Conservation (phyloP, 2,329 filamentous ascomycete genomes). For the Pseudocercospora macadamiae region DNA sequence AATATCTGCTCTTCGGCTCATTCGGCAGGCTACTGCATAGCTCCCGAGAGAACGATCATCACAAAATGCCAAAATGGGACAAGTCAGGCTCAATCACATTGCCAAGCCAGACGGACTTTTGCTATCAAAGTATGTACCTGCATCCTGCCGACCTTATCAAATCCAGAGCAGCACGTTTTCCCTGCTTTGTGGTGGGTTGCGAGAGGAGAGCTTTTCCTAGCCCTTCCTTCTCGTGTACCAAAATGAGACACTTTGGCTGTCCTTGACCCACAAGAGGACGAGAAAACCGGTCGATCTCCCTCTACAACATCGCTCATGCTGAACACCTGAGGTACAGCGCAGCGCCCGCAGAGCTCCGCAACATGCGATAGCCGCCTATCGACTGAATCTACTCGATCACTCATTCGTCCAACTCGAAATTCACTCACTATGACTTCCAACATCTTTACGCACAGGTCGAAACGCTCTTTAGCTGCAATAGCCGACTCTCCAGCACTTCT, state of each 20-base stretch:
- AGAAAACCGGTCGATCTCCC: not conserved
- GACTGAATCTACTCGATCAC: not conserved
- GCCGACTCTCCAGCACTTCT: not conserved
- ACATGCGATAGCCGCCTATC: not conserved
- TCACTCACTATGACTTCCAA: not conserved
- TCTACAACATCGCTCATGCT: not conserved
- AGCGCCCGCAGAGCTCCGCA: not conserved
- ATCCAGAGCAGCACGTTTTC: not conserved
- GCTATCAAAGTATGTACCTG: slow-evolving; percentile 1
- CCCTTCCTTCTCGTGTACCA: not conserved
- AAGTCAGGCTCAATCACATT: not conserved
- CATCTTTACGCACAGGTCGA: not conserved
- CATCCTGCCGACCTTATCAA: not conserved
- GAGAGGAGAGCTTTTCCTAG: not conserved
- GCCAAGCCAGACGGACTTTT: slow-evolving; percentile 2
- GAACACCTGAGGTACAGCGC: not conserved
- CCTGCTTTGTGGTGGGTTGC: not conserved
- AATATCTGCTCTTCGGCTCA: too few relatives aligned
- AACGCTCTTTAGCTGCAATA: not conserved
- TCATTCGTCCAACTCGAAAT: not conserved
- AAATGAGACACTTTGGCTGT: not conserved
- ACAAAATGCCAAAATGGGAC: not conserved
- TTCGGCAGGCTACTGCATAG: not conserved
- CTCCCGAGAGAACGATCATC: slow-evolving; percentile 2
- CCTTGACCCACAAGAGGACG: not conserved